Evolutionary conservation across 495 filamentous ascomycete species (phyloP).

Genomic region (Hypoxylon subgilvum): DNA sequence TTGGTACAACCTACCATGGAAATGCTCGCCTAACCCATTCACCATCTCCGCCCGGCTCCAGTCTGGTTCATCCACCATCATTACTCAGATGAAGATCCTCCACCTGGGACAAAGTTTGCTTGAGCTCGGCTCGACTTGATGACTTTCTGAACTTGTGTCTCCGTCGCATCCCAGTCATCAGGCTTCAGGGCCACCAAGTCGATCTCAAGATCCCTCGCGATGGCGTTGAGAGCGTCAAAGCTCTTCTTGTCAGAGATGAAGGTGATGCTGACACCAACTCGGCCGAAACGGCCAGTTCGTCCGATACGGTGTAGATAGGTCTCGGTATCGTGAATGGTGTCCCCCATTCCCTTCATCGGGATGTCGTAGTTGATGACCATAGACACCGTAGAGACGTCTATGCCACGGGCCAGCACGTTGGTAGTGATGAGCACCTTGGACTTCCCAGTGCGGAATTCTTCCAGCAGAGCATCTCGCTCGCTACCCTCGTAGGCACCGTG

Average conservation of each 20-base stretch:
- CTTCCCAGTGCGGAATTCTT: conserved; percentile 80
- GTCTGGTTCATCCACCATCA: too few species aligned
- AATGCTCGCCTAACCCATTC: too few species aligned
- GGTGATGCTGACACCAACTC: conserved; percentile 92
- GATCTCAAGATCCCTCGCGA: conserved; percentile 70
- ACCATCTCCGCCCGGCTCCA: too few species aligned
- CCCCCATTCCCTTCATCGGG: conserved; percentile 61
- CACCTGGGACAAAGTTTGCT: conserved; percentile 59
- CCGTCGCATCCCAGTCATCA: conserved; percentile 86
- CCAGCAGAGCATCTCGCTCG: conserved; percentile 83
- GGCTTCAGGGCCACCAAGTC: conserved; percentile 57
- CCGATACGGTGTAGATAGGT: conserved; percentile 99
- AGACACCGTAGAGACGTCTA: conserved; percentile 94
- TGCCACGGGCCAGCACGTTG: conserved; percentile 94
- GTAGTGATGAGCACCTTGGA: conserved; percentile 99
- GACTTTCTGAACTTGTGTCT: conserved; percentile 76
- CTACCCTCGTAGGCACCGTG: conserved; percentile 83
- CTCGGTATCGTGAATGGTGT: conserved; percentile 72
- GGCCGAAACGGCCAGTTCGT: conserved; percentile 94
- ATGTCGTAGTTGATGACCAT: conserved; percentile 97
- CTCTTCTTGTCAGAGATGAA: conserved; percentile 83
- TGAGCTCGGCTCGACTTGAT: conserved; percentile 81
- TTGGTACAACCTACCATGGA: neutral
- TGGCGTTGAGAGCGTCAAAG: conserved; percentile 75
- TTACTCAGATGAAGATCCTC: conserved; percentile 6